Base-by-base conservation (phyloP, 164 flowering plant genomes). In the Pachysandra terminalis region DNA sequence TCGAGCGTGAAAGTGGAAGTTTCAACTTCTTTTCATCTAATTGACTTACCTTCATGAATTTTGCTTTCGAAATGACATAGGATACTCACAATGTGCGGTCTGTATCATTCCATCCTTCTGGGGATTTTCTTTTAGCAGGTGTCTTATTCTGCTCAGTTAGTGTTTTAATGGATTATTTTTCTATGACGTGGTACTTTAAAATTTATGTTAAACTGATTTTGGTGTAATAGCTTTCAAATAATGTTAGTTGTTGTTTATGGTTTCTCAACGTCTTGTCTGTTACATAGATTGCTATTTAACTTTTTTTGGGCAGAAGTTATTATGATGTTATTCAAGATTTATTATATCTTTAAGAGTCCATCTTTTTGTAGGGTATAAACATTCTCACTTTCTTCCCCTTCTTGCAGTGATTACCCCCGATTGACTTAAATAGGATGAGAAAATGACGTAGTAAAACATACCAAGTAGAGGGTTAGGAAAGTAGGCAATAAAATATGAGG, bases 71-170 rank as follows among this genome's bases (percentile, higher is more conserved):
- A 63, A 73, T 70, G 70, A 24, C 56, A 61, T 84, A 91, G 97
- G 97, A 91, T 74, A 91, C 97, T 60, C 96, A 91, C 71, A 91
- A 86, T 70, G 97, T 91, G 60, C 85, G 96, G 22, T 89, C 97
- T 51, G 91, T 91, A 61, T 81, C 91, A 56, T 90, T 84, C 76
- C 96, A 89, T 80, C 97, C 97, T 68, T 91, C 96, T 41, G 96
- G 96, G 58, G 90, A 88, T 64, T 89, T 83, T 79, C 79, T 91
- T 74, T 69, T 91, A 69, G 96, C 97, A 73, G 97, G 97, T 86
- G 73, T 49, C 21, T 55, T 32, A 32, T 7, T n/a, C 37, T 32
- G 3, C 37, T 32, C 37, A 32, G 3, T 32, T 3, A 3, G 37
- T 32, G 3, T 32, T 32, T 3, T 32, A 32, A 32, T 32, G 37